These are phyloP conservation scores for Leccinum incarnatum DNA, from an alignment of 768 basidiomycete species.

Conservation along the genomic window DNA sequence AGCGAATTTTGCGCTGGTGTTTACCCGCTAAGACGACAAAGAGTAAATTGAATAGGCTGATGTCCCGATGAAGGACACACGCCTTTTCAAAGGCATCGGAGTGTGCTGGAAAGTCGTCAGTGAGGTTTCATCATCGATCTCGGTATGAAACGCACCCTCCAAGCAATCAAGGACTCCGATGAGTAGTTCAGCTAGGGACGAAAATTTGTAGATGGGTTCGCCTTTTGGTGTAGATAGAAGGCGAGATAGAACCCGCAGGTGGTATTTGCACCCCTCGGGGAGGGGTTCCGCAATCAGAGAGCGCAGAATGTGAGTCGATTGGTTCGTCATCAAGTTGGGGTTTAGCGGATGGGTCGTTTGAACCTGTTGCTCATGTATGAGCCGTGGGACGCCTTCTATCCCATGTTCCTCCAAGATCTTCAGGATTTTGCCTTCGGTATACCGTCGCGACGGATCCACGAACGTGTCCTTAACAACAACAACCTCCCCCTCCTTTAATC, in stretches of 20 bases:
- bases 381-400: background rate
- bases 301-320: background rate
- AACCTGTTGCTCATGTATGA: background rate
- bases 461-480: background rate
- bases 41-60: background rate
- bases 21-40: background rate
- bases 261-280: background rate
- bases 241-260: background rate
- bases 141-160: background rate
- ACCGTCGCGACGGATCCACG: background rate
- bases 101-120: background rate
- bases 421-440: background rate
- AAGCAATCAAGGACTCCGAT: background rate
- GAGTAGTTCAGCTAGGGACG: background rate
- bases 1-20: background rate
- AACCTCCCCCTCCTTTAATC: background rate
- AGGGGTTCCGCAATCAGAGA: background rate
- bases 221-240: background rate
- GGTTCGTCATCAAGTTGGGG: background rate
- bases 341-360: background rate
- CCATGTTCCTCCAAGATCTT: background rate
- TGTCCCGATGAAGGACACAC: background rate
- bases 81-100: background rate
- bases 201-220: background rate
- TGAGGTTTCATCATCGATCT: background rate